Evolutionary conservation across 768 basidiomycete species (phyloP).

Genomic region (Epithele typhae): DNA sequence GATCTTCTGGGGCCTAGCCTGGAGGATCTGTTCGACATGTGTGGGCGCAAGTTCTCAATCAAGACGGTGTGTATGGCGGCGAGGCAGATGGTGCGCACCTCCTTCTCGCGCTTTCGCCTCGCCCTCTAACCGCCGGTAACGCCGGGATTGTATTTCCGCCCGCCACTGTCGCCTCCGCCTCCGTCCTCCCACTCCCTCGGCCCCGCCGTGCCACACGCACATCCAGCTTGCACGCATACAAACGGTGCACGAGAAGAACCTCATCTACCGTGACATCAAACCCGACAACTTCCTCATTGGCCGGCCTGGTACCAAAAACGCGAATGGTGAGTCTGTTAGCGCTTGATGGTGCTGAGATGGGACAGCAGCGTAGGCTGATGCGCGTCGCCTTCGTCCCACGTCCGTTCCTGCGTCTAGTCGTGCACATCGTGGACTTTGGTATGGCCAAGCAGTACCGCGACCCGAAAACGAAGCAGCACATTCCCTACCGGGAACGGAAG

Average conservation of each 20-base stretch:
- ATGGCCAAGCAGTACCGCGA: constrained; percentile 99
- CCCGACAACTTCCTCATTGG: constrained; percentile 99
- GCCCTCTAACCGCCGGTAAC: constrained; percentile 8
- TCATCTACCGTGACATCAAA: constrained; percentile 99
- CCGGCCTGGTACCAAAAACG: constrained; percentile 84
- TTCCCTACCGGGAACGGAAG: constrained; percentile 98
- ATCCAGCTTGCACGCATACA: constrained; percentile 87
- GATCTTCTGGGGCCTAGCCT: constrained; percentile 95
- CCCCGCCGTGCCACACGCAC: neutral
- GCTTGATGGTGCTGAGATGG: too few species aligned
- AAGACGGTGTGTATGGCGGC: constrained; percentile 99
- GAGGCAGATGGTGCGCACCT: constrained; percentile 86
- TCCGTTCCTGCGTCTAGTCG: constrained; percentile 38
- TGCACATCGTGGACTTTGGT: constrained; percentile 97
- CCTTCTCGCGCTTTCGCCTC: constrained; percentile 6
- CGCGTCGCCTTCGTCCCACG: neutral
- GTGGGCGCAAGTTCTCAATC: constrained; percentile 93
- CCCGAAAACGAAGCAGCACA: constrained; percentile 99
- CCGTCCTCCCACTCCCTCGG: constrained; percentile 1
- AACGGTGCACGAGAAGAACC: constrained; percentile 98
- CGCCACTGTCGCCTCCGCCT: too few species aligned
- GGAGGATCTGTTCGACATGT: constrained; percentile 99
- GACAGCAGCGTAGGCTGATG: neutral
- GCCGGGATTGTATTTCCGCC: too few species aligned
- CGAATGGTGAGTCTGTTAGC: constrained; percentile 51